These are phyloP conservation scores for Petunia hybrid DNA, from an alignment of 305 asterid species.

Conservation along the genomic window DNA sequence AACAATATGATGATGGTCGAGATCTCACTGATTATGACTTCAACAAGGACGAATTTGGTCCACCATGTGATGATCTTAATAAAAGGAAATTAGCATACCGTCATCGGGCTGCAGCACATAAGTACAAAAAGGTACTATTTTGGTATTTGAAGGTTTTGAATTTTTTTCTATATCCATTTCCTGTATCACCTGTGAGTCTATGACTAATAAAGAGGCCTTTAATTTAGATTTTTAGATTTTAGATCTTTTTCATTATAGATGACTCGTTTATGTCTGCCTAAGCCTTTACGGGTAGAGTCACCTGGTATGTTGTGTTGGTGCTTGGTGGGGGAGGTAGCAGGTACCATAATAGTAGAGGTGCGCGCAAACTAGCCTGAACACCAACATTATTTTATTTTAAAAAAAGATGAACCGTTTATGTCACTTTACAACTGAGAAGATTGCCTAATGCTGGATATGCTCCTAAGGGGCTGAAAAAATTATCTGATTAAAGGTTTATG, in stretches of 20 bases:
- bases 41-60: conserved; percentile 66
- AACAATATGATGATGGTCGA: conserved; percentile 70
- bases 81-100: conserved; percentile 84
- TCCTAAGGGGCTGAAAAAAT: not conserved
- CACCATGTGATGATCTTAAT: conserved; percentile 62
- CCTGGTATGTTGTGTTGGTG: too few species aligned
- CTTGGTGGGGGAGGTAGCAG: too few species aligned
- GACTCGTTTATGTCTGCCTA: not conserved
- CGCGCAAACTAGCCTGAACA: too few species aligned
- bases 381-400: too few species aligned
- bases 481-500: not conserved
- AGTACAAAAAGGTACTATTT: conserved; percentile 74
- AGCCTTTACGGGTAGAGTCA: too few species aligned
- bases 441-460: not conserved
- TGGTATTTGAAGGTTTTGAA: not conserved
- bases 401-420: not conserved
- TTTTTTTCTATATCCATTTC: not conserved
- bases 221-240: not conserved
- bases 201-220: not conserved
- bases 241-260: not conserved
- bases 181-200: not conserved
- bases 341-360: too few species aligned
- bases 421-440: not conserved
- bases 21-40: conserved; percentile 81
- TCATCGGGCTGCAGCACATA: conserved; percentile 68